phyloP scores from a whole-genome alignment of 2,329 filamentous ascomycete species.

The Botrytis pseudocinerea region DNA sequence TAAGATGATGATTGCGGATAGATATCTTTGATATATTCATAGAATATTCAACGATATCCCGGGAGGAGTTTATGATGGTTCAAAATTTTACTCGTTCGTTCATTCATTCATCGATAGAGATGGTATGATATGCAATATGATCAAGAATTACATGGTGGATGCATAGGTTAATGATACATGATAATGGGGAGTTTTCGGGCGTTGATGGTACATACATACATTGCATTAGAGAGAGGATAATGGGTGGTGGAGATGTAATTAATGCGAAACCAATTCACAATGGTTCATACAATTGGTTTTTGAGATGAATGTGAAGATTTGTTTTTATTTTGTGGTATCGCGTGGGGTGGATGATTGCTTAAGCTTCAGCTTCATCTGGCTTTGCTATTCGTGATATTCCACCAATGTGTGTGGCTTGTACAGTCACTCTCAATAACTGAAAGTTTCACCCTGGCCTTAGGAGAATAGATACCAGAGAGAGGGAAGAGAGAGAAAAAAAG shows the following conservation, averaged over 20 bases:
- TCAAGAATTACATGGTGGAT: not conserved
- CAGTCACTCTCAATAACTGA: too few species aligned
- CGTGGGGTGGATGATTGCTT: not conserved
- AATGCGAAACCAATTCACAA: not conserved
- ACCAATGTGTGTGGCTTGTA: too few species aligned
- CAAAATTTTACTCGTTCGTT: not conserved
- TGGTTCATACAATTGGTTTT: not conserved
- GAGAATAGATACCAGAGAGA: too few species aligned
- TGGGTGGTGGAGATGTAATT: not conserved
- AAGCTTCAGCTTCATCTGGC: too few species aligned
- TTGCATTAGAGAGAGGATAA: not conserved
- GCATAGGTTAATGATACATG: not conserved
- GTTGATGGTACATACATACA: slow-evolving; percentile 1
- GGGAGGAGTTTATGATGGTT: not conserved
- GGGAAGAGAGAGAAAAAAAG: too few species aligned
- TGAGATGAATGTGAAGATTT: not conserved
- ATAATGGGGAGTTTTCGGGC: slow-evolving; percentile 1
- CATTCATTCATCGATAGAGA: slow-evolving; percentile 2
- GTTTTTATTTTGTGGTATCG: not conserved
- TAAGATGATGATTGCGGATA: not conserved
- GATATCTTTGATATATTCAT: not conserved
- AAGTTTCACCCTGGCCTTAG: too few species aligned
- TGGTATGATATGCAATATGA: not conserved
- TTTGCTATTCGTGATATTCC: too few species aligned
- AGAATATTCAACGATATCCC: not conserved